A percentile compares a stretch with the other conserved stretches of the same genome.
Evolutionary conservation across 805 yeast species (phyloP).

Genomic region (Blastobotrys muscicola): DNA sequence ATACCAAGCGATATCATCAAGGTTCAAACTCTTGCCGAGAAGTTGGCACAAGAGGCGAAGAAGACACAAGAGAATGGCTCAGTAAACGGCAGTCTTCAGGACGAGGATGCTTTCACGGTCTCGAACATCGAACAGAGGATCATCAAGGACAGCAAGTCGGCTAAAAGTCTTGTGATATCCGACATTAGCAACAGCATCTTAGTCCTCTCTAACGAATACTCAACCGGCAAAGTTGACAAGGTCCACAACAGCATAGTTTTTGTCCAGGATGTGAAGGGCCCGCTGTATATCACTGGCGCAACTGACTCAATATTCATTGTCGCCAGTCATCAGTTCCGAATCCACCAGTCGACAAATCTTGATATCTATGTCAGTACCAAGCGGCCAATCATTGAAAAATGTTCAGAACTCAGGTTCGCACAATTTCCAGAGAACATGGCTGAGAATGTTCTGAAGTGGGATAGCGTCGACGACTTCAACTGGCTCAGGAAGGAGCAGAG

Average conservation of each 20-base stretch:
- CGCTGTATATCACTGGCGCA: constrained; percentile 15
- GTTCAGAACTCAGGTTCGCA: constrained; percentile 14
- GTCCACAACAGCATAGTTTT: constrained; percentile 14
- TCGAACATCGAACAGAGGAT: too few species aligned
- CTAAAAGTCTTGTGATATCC: constrained; percentile 3
- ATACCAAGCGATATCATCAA: background rate
- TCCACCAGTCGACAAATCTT: constrained; percentile 17
- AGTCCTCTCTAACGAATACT: background rate
- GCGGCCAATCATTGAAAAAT: constrained; percentile 23
- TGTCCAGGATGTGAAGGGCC: constrained; percentile 14
- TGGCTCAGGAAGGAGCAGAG: constrained; percentile 17
- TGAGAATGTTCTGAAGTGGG: constrained; percentile 2
- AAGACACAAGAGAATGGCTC: background rate
- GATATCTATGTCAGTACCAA: constrained; percentile 19
- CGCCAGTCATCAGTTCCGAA: constrained; percentile 22
- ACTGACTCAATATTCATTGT: constrained; percentile 12
- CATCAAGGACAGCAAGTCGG: background rate
- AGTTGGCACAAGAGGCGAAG: background rate
- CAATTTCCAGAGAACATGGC: constrained; percentile 10
- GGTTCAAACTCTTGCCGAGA: background rate
- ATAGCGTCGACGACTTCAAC: constrained; percentile 22
- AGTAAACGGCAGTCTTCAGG: background rate
- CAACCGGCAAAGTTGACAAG: constrained; percentile 10
- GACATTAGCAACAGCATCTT: constrained; percentile 4
- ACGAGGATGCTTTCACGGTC: too few species aligned